Percentiles rank a stretch among this genome's conserved stretches.
Evolutionary conservation across 768 basidiomycete species (phyloP).

Genomic region (Boletus speciosus): DNA sequence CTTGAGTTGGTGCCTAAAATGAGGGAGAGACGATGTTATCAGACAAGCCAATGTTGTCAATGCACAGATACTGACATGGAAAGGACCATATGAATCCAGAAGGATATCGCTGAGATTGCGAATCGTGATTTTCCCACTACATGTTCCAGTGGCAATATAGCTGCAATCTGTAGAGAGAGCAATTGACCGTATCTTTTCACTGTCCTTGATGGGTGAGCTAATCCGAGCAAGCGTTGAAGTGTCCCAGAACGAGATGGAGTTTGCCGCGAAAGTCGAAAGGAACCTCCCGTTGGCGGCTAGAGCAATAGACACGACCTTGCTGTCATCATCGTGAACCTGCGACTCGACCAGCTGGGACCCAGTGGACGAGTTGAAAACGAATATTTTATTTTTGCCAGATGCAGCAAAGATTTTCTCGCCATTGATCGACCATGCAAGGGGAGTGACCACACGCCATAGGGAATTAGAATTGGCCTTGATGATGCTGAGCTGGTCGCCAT

Average conservation of each 20-base stretch:
- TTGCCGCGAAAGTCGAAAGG: background rate
- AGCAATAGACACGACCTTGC: background rate
- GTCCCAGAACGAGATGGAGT: background rate
- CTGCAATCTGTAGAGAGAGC: background rate
- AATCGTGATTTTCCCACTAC: background rate
- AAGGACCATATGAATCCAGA: background rate
- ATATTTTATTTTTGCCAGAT: background rate
- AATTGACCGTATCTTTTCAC: background rate
- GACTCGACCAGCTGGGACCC: background rate
- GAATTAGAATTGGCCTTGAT: background rate
- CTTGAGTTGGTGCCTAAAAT: too few relatives aligned
- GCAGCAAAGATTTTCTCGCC: background rate
- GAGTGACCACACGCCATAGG: background rate
- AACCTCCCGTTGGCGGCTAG: background rate
- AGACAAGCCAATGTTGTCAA: too few relatives aligned
- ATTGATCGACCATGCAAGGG: background rate
- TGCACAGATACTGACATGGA: background rate
- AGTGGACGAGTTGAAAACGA: background rate
- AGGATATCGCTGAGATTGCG: background rate
- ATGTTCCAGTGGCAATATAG: background rate
- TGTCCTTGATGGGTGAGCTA: background rate
- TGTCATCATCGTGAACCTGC: background rate
- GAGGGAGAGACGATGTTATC: too few relatives aligned
- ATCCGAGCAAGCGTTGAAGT: background rate
- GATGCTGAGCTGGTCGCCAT: background rate